A percentile compares a stretch with the other conserved stretches of the same genome.
These are phyloP conservation scores for Tetracladium maxilliforme DNA, from an alignment of 2,329 filamentous ascomycete genomes.

Conservation along the genomic window DNA sequence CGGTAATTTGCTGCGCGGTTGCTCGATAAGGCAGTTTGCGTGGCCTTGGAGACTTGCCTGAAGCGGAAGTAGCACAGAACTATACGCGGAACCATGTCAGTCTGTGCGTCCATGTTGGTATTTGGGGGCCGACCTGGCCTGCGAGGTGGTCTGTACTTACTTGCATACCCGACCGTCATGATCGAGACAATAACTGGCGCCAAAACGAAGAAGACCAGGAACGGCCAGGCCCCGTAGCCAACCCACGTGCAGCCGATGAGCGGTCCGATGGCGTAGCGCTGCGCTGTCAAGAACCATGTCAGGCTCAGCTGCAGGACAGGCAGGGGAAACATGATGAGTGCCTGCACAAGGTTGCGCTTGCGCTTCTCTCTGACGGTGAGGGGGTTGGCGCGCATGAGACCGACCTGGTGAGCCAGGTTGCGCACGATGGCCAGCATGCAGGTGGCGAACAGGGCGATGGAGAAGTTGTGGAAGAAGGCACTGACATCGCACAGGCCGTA, in stretches of 20 bases:
- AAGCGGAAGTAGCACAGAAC: too few relatives aligned
- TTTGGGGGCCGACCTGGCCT: too few relatives aligned
- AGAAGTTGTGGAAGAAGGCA: conserved; percentile 17
- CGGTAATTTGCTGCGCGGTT: too few relatives aligned
- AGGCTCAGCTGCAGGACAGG: conserved; percentile 32
- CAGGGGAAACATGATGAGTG: conserved; percentile 37
- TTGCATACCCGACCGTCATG: too few relatives aligned
- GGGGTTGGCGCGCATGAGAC: conserved; percentile 23
- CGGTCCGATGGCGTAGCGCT: conserved; percentile 33
- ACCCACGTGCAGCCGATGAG: conserved; percentile 32
- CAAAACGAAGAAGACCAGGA: too few relatives aligned
- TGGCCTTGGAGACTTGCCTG: too few relatives aligned
- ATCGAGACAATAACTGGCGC: too few relatives aligned
- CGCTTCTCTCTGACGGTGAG: conserved; percentile 24
- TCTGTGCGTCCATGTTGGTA: too few relatives aligned
- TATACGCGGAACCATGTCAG: too few relatives aligned
- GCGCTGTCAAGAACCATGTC: conserved; percentile 28
- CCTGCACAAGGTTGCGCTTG: conserved; percentile 27
- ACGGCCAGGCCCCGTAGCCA: conserved; percentile 29
- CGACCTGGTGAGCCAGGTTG: conserved; percentile 34
- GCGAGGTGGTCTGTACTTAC: too few relatives aligned
- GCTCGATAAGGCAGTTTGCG: too few relatives aligned
- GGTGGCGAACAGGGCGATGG: conserved; percentile 28
- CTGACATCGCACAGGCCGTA: conserved; percentile 38
- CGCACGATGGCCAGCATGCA: conserved; percentile 38